Conservation (phyloP, 2,329 filamentous ascomycete genomes). For the Dendryphion nanum region DNA sequence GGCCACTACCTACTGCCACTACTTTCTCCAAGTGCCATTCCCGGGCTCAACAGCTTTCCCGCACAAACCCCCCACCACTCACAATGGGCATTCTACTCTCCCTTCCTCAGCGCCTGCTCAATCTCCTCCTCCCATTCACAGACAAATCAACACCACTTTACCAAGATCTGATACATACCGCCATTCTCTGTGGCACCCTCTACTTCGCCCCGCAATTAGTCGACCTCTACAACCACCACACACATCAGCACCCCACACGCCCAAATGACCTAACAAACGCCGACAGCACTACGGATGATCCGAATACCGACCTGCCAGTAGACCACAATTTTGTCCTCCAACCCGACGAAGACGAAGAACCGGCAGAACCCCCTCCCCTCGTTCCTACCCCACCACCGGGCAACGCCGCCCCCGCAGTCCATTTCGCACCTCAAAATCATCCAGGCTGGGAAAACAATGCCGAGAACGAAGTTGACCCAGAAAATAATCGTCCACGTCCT, state of each 20-base stretch:
- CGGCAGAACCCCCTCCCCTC: conserved; percentile 17
- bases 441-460: conserved; percentile 1
- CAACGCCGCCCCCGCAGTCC: conserved; percentile 2
- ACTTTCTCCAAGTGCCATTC: too few relatives aligned
- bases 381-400: conserved; percentile 28
- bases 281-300: neutral
- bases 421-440: conserved; percentile 1
- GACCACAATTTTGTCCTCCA: conserved; percentile 26
- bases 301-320: conserved; percentile 17
- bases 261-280: conserved; percentile 6
- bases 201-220: conserved; percentile 49
- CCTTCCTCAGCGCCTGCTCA: conserved; percentile 32
- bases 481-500: conserved; percentile 19
- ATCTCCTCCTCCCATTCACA: conserved; percentile 49
- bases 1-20: too few relatives aligned
- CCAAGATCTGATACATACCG: conserved; percentile 49
- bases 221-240: conserved; percentile 40
- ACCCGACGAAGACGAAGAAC: conserved; percentile 18
- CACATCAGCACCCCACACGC: conserved; percentile 6
- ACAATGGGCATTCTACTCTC: conserved; percentile 32
- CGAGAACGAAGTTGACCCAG: conserved; percentile 34
- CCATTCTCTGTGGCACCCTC: conserved; percentile 43
- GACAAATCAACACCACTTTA: conserved; percentile 45
- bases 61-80: too few relatives aligned
- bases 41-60: too few relatives aligned